Evolutionary conservation across 2,329 filamentous ascomycete genomes (phyloP).

Genomic region (Diaporthe aspalathi): DNA sequence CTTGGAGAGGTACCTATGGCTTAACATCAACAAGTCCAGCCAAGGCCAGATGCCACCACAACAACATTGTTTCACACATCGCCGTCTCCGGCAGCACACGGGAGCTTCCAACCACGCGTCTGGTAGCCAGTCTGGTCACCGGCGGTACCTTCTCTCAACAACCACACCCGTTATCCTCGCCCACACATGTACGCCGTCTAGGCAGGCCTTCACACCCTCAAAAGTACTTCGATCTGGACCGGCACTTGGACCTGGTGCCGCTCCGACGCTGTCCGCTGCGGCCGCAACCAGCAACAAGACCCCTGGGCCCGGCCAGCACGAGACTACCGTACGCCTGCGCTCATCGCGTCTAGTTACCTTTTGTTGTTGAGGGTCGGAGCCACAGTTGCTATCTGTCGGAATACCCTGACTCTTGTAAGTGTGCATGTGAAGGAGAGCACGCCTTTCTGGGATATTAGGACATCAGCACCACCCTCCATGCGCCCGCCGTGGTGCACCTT

Average conservation of each 20-base stretch:
- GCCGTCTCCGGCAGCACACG: background rate
- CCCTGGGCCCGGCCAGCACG: background rate
- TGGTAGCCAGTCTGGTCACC: background rate
- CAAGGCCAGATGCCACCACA: background rate
- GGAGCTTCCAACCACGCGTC: background rate
- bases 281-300: background rate
- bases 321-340: background rate
- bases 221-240: constrained; percentile 21
- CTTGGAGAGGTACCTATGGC: constrained; percentile 6
- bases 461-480: background rate
- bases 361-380: background rate
- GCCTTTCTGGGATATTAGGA: background rate
- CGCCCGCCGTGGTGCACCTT: background rate
- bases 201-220: no score
- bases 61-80: constrained; percentile 8
- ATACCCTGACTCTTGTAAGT: constrained; percentile 19
- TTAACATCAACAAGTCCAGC: constrained; percentile 18
- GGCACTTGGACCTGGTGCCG: background rate
- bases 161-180: background rate
- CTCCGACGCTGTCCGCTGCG: background rate
- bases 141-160: background rate
- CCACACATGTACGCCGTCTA: no score
- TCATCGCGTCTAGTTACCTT: background rate
- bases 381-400: background rate
- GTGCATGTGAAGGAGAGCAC: constrained; percentile 29